Conservation (phyloP, 208 protist genomes). For the Spongospora subterranea region DNA sequence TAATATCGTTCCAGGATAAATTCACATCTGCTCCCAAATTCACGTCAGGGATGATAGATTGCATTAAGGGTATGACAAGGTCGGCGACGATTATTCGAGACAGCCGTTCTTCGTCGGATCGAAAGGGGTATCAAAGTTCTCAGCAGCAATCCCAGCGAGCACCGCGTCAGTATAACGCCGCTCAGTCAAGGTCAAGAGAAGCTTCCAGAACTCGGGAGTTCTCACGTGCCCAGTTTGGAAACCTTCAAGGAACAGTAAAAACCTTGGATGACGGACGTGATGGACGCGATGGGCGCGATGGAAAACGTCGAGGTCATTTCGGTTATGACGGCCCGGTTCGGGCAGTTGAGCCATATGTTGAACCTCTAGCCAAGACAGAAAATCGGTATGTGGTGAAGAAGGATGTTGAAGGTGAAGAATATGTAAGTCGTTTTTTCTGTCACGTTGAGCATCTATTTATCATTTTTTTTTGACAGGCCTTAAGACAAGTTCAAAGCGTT, state of each 20-base stretch:
- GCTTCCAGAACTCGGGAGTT: neutral
- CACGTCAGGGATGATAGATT: neutral
- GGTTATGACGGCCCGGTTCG: neutral
- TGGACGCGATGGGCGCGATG: neutral
- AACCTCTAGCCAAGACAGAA: slow-evolving; percentile 32
- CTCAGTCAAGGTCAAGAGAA: neutral
- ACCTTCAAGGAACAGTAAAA: slow-evolving; percentile 23
- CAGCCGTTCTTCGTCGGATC: neutral
- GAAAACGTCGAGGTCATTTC: neutral
- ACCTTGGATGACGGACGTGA: neutral
- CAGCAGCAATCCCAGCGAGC: neutral
- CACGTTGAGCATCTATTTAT: neutral
- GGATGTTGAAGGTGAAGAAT: slow-evolving; percentile 38
- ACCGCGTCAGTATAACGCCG: neutral
- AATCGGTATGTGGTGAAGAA: slow-evolving; percentile 33
- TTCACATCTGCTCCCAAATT: neutral
- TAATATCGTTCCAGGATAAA: slow-evolving; percentile 24
- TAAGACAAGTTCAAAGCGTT: slow-evolving; percentile 29
- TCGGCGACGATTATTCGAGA: neutral
- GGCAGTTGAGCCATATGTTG: slow-evolving; percentile 3
- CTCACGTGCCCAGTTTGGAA: neutral
- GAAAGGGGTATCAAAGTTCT: neutral
- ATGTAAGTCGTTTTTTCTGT: neutral
- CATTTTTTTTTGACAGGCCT: neutral
- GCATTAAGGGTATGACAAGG: neutral